Conservation (phyloP, 208 protist genomes). For the Wallacemonas sp. region DNA sequence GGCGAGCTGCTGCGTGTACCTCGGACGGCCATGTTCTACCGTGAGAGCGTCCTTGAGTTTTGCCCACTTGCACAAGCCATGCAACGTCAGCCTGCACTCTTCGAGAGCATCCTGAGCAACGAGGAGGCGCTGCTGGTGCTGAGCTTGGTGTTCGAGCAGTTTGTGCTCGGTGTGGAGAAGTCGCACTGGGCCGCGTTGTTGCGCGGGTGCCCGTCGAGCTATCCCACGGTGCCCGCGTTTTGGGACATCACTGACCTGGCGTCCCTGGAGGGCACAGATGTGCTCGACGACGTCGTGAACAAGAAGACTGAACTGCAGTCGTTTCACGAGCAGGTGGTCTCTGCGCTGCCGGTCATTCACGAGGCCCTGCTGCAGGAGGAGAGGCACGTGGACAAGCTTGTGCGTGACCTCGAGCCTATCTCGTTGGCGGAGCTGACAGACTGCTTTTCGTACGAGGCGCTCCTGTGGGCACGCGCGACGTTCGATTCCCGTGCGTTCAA, state of each 20-base stretch:
- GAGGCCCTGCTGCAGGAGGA: slow-evolving; percentile 12
- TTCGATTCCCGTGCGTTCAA: slow-evolving; percentile 92
- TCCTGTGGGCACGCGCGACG: slow-evolving; percentile 81
- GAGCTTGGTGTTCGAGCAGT: slow-evolving; percentile 73
- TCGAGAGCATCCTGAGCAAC: slow-evolving; percentile 26
- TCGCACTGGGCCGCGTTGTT: slow-evolving; percentile 78
- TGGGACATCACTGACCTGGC: slow-evolving; percentile 65
- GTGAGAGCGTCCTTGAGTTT: slow-evolving; percentile 43
- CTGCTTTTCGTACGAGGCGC: slow-evolving; percentile 45
- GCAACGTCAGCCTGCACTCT: slow-evolving; percentile 26
- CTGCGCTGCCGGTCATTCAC: slow-evolving; percentile 30
- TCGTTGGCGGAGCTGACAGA: slow-evolving; percentile 14
- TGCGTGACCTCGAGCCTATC: neutral
- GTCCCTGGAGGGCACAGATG: slow-evolving; percentile 73
- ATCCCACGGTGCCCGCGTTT: slow-evolving; percentile 72
- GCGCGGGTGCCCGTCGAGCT: slow-evolving; percentile 43
- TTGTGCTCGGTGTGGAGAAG: slow-evolving; percentile 29
- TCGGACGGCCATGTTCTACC: slow-evolving; percentile 66
- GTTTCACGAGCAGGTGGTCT: slow-evolving; percentile 43
- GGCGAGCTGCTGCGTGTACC: slow-evolving; percentile 74
- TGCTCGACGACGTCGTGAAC: slow-evolving; percentile 77
- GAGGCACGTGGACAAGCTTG: neutral
- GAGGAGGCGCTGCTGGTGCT: slow-evolving; percentile 84
- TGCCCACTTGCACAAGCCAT: slow-evolving; percentile 59
- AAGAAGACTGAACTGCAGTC: slow-evolving; percentile 44